phyloP scores from a whole-genome alignment of 2,329 filamentous ascomycete genomes.

The Pyrenochaeta sp. region DNA sequence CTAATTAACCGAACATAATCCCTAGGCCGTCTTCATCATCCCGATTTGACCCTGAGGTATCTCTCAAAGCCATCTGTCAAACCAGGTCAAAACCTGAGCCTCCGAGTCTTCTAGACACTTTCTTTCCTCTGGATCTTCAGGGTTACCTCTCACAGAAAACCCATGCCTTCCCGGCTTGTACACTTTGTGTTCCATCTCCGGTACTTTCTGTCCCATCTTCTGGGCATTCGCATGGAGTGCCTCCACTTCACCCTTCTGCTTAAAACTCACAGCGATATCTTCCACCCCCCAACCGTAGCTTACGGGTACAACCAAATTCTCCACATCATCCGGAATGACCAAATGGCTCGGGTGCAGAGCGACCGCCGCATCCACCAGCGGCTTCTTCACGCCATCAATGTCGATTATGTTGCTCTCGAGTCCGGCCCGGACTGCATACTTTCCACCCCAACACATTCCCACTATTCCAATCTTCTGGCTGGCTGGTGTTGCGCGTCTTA shows the following conservation, averaged over 20 bases:
- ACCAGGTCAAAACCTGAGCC: constrained; percentile 33
- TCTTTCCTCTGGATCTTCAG: constrained; percentile 29
- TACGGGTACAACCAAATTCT: constrained; percentile 23
- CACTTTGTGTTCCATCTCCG: constrained; percentile 21
- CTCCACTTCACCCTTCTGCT: constrained; percentile 29
- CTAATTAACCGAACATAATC: too few relatives aligned
- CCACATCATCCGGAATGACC: constrained; percentile 44
- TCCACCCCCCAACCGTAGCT: constrained; percentile 30
- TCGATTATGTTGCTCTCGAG: constrained; percentile 45
- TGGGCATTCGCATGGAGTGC: constrained; percentile 17
- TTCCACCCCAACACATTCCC: constrained; percentile 53
- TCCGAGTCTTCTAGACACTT: constrained; percentile 29
- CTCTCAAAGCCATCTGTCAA: constrained; percentile 29
- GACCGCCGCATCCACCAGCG: constrained; percentile 50
- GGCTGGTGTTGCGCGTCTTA: constrained; percentile 41
- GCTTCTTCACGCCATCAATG: constrained; percentile 43
- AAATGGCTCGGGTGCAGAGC: constrained; percentile 51
- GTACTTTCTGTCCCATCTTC: constrained; percentile 17
- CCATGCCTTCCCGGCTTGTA: constrained; percentile 35
- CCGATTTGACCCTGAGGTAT: neutral
- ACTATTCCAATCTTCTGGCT: constrained; percentile 41
- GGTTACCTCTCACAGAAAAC: constrained; percentile 36
- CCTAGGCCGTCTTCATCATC: neutral
- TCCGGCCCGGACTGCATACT: constrained; percentile 23
- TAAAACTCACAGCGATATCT: constrained; percentile 19